Conservation (phyloP, 345 rosid species). For the Heritiera fomes region DNA sequence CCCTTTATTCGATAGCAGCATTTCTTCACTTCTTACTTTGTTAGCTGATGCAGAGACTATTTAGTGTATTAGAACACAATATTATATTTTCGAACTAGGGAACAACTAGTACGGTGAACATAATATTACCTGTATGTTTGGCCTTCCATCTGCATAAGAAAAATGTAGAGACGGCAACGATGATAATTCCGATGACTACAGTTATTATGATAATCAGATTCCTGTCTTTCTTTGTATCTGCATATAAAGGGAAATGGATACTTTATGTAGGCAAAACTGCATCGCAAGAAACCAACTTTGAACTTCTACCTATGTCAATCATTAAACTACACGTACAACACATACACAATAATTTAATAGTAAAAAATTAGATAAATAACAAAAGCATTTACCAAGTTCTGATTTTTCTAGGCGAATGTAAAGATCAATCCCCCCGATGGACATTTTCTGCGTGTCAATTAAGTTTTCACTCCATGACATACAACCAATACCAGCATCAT, state of each 20-base stretch:
- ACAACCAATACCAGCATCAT: constrained; percentile 42
- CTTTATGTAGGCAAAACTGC: background rate
- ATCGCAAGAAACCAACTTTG: no score
- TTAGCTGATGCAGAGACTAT: background rate
- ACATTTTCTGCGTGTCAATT: constrained; percentile 38
- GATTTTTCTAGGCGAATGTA: constrained; percentile 45
- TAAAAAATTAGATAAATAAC: no score
- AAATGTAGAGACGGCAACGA: constrained; percentile 19
- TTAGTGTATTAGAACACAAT: background rate
- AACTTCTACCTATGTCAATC: background rate
- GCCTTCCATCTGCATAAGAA: constrained; percentile 18
- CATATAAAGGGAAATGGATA: background rate
- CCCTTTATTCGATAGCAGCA: background rate
- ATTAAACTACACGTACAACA: no score
- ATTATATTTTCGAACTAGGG: background rate
- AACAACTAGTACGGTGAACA: background rate
- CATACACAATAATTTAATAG: background rate
- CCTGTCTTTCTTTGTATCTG: constrained; percentile 16
- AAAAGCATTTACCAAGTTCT: constrained; percentile 37
- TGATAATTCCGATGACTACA: background rate
- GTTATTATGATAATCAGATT: constrained; percentile 5
- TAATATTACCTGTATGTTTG: constrained; percentile 25
- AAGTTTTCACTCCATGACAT: constrained; percentile 46
- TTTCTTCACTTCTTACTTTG: background rate
- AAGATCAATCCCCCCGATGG: constrained; percentile 41